Percentiles rank a stretch among this genome's conserved stretches.
These are phyloP conservation scores for Candida vartiovaarae DNA, from an alignment of 805 yeast species.

Conservation along the genomic window DNA sequence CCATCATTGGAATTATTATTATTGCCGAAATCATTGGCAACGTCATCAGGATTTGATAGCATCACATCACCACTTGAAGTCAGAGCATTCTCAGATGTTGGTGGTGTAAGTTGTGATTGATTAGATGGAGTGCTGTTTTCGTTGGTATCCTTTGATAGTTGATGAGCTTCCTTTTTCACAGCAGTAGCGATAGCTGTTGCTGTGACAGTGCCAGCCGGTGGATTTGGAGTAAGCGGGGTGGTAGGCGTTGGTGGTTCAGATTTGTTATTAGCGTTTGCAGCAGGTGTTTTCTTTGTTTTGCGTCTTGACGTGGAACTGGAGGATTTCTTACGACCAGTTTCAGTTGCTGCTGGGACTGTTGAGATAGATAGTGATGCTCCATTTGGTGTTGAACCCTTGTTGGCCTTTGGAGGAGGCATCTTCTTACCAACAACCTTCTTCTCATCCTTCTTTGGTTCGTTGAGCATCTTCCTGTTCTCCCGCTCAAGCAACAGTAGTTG, in stretches of 20 bases:
- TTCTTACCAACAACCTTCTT: constrained; percentile 6
- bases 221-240: constrained; percentile 31
- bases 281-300: constrained; percentile 11
- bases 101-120: constrained; percentile 22
- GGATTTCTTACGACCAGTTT: constrained; percentile 18
- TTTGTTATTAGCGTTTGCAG: constrained; percentile 13
- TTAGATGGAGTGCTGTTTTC: constrained; percentile 16
- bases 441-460: constrained; percentile 36
- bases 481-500: constrained; percentile 69
- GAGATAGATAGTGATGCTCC: not conserved
- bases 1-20: not conserved
- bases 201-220: constrained; percentile 2
- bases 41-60: constrained; percentile 5
- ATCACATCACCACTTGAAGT: constrained; percentile 8
- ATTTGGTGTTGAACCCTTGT: constrained; percentile 16
- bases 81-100: constrained; percentile 24
- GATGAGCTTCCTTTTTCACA: constrained; percentile 6
- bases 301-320: constrained; percentile 6
- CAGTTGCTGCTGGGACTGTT: constrained; percentile 1
- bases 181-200: not conserved
- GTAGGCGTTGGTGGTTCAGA: constrained; percentile 38
- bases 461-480: constrained; percentile 65
- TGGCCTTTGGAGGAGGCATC: constrained; percentile 23
- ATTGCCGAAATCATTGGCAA: not conserved
- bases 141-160: constrained; percentile 9